Evolutionary conservation across 352 stramenopile species (phyloP).

Genomic region (Phytopythium cucurbitacearum): DNA sequence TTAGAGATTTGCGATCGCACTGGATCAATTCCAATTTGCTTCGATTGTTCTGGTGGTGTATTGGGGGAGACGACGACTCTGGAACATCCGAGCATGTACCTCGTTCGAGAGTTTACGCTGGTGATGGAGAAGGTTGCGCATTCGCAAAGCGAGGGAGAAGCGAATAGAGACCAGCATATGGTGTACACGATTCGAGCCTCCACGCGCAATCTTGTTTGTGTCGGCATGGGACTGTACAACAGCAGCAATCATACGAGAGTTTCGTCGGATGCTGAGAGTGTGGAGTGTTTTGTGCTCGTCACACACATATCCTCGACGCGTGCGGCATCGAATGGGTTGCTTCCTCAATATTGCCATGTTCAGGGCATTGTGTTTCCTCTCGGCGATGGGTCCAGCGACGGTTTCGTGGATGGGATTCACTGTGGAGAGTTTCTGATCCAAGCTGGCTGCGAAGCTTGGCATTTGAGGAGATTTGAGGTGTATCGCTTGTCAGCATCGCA

Average conservation of each 20-base stretch:
- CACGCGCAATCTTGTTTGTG: too few relatives aligned
- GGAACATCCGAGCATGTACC: conserved; percentile 15
- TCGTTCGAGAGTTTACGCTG: conserved; percentile 29
- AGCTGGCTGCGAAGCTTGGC: conserved; percentile 19
- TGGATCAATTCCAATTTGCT: conserved; percentile 23
- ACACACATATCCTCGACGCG: conserved; percentile 21
- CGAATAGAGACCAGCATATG: neutral
- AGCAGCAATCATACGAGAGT: conserved; percentile 2
- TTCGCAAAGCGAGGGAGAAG: conserved; percentile 6
- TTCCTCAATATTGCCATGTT: conserved; percentile 31
- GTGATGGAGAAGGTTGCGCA: conserved; percentile 14
- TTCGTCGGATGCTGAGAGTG: neutral
- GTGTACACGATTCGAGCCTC: too few relatives aligned
- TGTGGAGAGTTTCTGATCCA: conserved; percentile 28
- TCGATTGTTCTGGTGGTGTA: conserved; percentile 3
- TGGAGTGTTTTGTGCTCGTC: conserved; percentile 17
- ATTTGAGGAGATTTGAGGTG: conserved; percentile 23
- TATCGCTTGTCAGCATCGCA: conserved; percentile 24
- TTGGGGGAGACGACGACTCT: conserved; percentile 2
- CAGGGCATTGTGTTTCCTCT: conserved; percentile 27
- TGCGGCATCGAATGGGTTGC: neutral
- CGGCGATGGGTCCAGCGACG: neutral
- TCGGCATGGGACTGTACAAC: neutral
- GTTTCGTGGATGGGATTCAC: conserved; percentile 10
- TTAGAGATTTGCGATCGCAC: conserved; percentile 41